phyloP scores from a whole-genome alignment of 2,329 filamentous ascomycete species.

The Calonectria naviculata region DNA sequence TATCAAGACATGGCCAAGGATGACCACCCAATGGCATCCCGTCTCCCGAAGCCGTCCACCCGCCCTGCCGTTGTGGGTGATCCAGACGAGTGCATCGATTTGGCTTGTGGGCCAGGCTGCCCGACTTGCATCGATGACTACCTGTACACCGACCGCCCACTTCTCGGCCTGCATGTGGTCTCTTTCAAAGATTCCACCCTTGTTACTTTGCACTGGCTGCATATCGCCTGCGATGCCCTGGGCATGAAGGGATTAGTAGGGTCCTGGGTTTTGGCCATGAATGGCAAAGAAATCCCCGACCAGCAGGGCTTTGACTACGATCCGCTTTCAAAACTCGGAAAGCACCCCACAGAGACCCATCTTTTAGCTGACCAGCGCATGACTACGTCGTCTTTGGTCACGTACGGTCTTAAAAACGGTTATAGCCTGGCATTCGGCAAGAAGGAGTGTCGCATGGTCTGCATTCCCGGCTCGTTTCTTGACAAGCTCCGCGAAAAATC shows the following conservation, averaged over 20 bases:
- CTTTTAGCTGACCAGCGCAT: conserved; percentile 6
- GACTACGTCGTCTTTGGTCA: not conserved
- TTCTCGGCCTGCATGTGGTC: conserved; percentile 8
- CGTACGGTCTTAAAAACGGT: conserved; percentile 17
- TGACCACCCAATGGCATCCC: conserved; percentile 15
- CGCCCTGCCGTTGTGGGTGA: conserved; percentile 7
- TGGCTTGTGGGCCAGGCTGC: conserved; percentile 13
- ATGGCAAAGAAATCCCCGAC: not conserved
- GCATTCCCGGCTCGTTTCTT: conserved; percentile 13
- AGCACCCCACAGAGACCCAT: conserved; percentile 10
- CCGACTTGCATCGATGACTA: conserved; percentile 16
- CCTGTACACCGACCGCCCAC: conserved; percentile 6
- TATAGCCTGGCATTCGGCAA: conserved; percentile 5
- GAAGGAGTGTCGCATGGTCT: conserved; percentile 26
- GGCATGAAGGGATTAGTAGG: conserved; percentile 6
- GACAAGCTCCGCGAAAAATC: not conserved
- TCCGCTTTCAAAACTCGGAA: conserved; percentile 8
- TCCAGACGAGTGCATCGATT: conserved; percentile 2
- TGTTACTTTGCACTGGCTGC: conserved; percentile 9
- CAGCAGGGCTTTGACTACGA: conserved; percentile 14
- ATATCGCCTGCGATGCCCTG: conserved; percentile 9
- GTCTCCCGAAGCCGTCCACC: conserved; percentile 13
- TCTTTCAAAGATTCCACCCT: conserved; percentile 16
- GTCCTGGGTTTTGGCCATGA: conserved; percentile 1
- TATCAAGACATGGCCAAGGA: conserved; percentile 3